These are phyloP conservation scores for Fusarium redolens DNA, from an alignment of 2,329 filamentous ascomycete genomes.

Conservation along the genomic window DNA sequence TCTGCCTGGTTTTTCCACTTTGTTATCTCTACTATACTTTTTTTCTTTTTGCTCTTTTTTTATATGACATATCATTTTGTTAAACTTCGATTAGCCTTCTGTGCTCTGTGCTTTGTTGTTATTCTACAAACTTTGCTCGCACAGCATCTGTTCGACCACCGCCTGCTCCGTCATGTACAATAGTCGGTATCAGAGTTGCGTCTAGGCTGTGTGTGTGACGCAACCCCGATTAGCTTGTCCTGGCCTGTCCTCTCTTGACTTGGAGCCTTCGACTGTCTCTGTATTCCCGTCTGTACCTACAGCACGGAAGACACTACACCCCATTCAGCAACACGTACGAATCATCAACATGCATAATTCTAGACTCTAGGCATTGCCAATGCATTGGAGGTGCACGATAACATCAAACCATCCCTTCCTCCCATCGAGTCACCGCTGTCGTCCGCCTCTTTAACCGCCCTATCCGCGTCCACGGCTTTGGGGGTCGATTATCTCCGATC, in stretches of 20 bases:
- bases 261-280: constrained; percentile 5
- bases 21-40: background rate
- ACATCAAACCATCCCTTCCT: constrained; percentile 27
- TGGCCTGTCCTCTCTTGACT: constrained; percentile 3
- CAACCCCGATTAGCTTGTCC: constrained; percentile 31
- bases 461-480: constrained; percentile 28
- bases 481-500: constrained; percentile 36
- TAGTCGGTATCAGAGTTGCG: background rate
- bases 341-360: constrained; percentile 42
- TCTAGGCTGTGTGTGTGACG: constrained; percentile 36
- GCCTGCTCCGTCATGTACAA: constrained; percentile 11
- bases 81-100: background rate
- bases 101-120: background rate
- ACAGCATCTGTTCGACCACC: constrained; percentile 10
- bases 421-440: constrained; percentile 36
- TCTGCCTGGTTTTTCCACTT: constrained; percentile 8
- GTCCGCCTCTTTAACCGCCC: constrained; percentile 24
- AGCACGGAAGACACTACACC: constrained; percentile 14
- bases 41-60: background rate
- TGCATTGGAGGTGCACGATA: constrained; percentile 21
- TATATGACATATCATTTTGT: background rate
- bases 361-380: constrained; percentile 28
- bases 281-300: constrained; percentile 18
- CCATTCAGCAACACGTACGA: constrained; percentile 35
- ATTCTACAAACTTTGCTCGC: background rate